Evolutionary conservation across 1,284 basidiomycete species (phyloP).

Genomic region (Rhodotorula mucilaginosa): DNA sequence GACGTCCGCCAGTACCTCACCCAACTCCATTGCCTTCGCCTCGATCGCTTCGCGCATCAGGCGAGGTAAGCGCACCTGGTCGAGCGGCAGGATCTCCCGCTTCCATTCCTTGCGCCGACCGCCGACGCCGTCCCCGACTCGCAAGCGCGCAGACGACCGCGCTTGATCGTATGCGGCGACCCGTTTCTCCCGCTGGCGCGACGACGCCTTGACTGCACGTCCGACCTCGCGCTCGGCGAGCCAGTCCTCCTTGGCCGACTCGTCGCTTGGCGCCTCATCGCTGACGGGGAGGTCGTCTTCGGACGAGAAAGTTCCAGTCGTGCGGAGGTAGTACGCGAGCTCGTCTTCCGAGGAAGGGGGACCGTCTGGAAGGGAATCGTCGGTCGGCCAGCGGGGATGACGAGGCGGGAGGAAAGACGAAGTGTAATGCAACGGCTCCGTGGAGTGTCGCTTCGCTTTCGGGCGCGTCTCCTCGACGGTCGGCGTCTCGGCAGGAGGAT

Average conservation of each 20-base stretch:
- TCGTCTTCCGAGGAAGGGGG: conserved; percentile 20
- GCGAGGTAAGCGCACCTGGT: not conserved
- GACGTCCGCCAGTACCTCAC: not conserved
- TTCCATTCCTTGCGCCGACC: not conserved
- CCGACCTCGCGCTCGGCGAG: conserved; percentile 23
- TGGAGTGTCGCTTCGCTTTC: not conserved
- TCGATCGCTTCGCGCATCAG: not conserved
- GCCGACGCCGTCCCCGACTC: conserved; percentile 5
- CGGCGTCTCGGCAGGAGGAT: too few relatives aligned
- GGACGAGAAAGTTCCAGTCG: conserved; percentile 20
- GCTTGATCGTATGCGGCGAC: not conserved
- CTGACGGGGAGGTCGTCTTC: conserved; percentile 21
- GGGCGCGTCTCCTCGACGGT: too few relatives aligned
- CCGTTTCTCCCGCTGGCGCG: conserved; percentile 11
- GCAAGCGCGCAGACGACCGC: not conserved
- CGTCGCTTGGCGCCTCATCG: not conserved
- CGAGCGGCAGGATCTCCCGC: conserved; percentile 5
- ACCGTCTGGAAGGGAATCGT: not conserved
- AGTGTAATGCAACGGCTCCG: not conserved
- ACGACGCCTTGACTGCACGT: conserved; percentile 14
- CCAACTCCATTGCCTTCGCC: not conserved
- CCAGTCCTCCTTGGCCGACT: not conserved
- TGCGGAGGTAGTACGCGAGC: conserved; percentile 30
- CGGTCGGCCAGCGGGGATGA: conserved; percentile 2
- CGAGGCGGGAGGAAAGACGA: conserved; percentile 19